Evolutionary conservation across 345 rosid species (phyloP).

Genomic region (Nephelium lappaceum): DNA sequence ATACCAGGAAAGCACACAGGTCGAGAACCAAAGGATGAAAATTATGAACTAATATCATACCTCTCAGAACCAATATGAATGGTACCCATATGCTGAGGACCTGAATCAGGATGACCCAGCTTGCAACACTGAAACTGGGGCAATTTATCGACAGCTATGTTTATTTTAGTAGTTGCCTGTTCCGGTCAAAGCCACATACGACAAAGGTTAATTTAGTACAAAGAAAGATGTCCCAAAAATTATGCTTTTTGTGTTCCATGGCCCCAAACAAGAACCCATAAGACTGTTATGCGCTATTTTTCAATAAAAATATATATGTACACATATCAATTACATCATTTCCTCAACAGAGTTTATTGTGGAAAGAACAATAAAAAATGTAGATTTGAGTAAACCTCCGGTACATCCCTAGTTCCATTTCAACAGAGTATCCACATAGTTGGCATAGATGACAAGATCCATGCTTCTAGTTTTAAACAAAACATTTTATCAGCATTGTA

Average conservation of each 20-base stretch:
- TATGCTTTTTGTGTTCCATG: neutral
- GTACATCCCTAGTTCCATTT: neutral
- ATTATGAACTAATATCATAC: conserved; percentile 24
- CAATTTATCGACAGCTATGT: conserved; percentile 48
- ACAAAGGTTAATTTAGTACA: neutral
- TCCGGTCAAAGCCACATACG: conserved; percentile 5
- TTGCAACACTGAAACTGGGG: conserved; percentile 53
- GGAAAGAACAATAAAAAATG: neutral
- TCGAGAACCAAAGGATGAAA: conserved; percentile 1
- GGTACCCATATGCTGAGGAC: conserved; percentile 61
- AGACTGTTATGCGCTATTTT: neutral
- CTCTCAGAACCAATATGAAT: conserved; percentile 61
- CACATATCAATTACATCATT: neutral
- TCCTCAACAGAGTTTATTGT: neutral
- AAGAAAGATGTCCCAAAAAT: neutral
- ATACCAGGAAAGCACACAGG: neutral
- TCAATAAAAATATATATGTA: neutral
- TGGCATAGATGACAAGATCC: neutral
- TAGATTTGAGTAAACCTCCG: neutral
- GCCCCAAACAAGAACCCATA: neutral
- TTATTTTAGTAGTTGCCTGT: conserved; percentile 62
- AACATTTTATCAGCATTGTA: neutral
- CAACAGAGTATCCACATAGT: neutral
- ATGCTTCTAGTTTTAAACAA: neutral
- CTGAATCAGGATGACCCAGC: conserved; percentile 42